Base-by-base conservation (phyloP, 306 rosid genomes). In the Cucurbita ficifolia region DNA sequence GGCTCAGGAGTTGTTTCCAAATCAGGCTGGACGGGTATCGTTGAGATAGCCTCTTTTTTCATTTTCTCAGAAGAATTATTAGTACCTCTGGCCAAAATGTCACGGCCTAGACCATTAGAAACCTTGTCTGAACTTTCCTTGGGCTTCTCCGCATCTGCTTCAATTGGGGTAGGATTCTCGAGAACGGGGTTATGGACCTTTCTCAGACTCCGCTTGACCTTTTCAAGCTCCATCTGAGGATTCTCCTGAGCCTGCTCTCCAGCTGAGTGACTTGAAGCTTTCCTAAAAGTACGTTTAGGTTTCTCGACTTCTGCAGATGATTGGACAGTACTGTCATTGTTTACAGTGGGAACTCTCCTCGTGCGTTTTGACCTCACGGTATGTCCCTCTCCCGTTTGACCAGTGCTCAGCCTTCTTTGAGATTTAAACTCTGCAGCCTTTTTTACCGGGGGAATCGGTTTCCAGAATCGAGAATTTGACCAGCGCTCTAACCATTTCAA, bases 161-260 rank as follows among this genome's bases (percentile, higher is more conserved):
- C 97, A 10, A 81, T 43, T 61, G 52, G 84, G 70, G 75, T 84
- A 70, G 86, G 74, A 77, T 82, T 85, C 80, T 91, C 97, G 46
- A 84, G 84, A 76, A 81, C 83, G 8, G 99, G 97, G 82, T 79
- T 95, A 61, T 89, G 96, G 80, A 95, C 91, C 91, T 87, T 95
- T 76, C 99, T 91, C 81, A 91, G 83, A 88, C 83, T 88, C 21
- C 96, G 96, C 52, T 95, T 95, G 70, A 95, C 87, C 87, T 95
- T 95, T 83, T 91, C 99, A 60, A 95, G 93, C 78, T 95, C 99
- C 83, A 40, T 63, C 83, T 95, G 97, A 59, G 97, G 91, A 79
- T 89, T 89, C 82, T 95, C 97, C 81, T 74, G 86, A 77, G 81
- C 83, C 46, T 86, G 81, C 18, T 91, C 92, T 0, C 84, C 73